Evolutionary conservation across 805 yeast species (phyloP).

Genomic region (Candida verbasci): DNA sequence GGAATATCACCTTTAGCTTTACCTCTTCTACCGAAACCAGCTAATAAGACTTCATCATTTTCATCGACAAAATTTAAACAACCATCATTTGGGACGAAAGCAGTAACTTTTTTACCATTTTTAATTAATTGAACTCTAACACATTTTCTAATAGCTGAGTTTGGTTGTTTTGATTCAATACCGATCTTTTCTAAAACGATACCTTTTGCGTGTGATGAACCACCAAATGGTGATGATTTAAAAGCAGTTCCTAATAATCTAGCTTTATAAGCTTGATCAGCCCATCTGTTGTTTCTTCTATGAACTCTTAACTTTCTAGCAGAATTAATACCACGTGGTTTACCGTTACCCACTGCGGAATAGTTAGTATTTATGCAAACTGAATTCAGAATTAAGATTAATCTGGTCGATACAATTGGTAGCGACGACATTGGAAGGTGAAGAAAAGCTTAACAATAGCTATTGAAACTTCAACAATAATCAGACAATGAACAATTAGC

Average conservation of each 20-base stretch:
- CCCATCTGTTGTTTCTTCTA: constrained; percentile 99
- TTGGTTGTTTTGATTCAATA: constrained; percentile 99
- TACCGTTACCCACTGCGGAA: constrained; percentile 87
- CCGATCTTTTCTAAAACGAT: constrained; percentile 99
- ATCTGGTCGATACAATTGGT: too few species aligned
- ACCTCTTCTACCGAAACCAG: constrained; percentile 99
- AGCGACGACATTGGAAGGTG: too few species aligned
- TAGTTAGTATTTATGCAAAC: background rate
- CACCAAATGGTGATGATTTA: constrained; percentile 99
- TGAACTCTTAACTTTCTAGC: constrained; percentile 99
- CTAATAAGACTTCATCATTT: constrained; percentile 98
- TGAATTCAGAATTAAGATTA: background rate
- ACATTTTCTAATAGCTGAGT: constrained; percentile 99
- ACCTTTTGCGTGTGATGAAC: constrained; percentile 99
- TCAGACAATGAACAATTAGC: too few species aligned
- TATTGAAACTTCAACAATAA: too few species aligned
- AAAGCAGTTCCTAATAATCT: constrained; percentile 99
- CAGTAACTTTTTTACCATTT: constrained; percentile 99
- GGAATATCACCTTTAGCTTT: constrained; percentile 99
- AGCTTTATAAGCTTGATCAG: constrained; percentile 96
- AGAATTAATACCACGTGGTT: constrained; percentile 99
- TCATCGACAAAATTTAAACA: constrained; percentile 99
- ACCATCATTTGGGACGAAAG: constrained; percentile 99
- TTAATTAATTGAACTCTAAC: constrained; percentile 99
- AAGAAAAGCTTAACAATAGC: too few species aligned